phyloP scores from a whole-genome alignment of 192 early-diverging fungal genomes.

The Coemansia sp. region DNA sequence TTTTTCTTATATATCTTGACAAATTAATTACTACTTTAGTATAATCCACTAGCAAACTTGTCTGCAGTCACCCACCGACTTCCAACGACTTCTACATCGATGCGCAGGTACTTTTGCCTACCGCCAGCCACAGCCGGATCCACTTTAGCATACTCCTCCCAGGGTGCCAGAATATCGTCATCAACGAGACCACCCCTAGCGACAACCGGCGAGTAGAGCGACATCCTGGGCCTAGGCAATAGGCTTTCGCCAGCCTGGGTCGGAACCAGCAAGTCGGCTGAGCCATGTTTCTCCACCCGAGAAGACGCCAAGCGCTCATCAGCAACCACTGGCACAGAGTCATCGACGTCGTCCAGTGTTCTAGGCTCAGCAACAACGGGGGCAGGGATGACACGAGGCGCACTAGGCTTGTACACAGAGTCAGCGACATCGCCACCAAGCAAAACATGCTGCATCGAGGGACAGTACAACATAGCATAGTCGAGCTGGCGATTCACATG shows the following conservation, averaged over 20 bases:
- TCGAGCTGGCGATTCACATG: constrained; percentile 16
- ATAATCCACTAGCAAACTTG: constrained; percentile 51
- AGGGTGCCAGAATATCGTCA: constrained; percentile 38
- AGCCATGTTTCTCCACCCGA: constrained; percentile 2
- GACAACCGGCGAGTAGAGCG: constrained; percentile 51
- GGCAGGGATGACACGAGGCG: constrained; percentile 30
- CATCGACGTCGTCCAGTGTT: constrained; percentile 30
- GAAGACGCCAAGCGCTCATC: constrained; percentile 6
- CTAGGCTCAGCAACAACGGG: background rate
- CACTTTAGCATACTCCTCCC: constrained; percentile 45
- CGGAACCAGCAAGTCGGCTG: constrained; percentile 13
- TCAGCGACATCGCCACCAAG: constrained; percentile 25
- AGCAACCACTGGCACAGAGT: background rate
- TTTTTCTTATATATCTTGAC: background rate
- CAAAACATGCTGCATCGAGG: constrained; percentile 50
- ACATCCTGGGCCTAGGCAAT: constrained; percentile 35
- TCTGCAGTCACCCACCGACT: constrained; percentile 56
- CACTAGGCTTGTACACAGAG: constrained; percentile 1
- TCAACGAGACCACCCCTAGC: background rate
- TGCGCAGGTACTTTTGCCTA: constrained; percentile 62
- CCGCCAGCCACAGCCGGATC: constrained; percentile 5
- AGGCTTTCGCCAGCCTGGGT: constrained; percentile 14
- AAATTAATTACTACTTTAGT: background rate
- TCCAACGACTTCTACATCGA: constrained; percentile 76
- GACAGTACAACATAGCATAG: constrained; percentile 56